These are phyloP conservation scores for Eimeria brunetti DNA, from an alignment of 169 alveolate genomes.

Conservation along the genomic window DNA sequence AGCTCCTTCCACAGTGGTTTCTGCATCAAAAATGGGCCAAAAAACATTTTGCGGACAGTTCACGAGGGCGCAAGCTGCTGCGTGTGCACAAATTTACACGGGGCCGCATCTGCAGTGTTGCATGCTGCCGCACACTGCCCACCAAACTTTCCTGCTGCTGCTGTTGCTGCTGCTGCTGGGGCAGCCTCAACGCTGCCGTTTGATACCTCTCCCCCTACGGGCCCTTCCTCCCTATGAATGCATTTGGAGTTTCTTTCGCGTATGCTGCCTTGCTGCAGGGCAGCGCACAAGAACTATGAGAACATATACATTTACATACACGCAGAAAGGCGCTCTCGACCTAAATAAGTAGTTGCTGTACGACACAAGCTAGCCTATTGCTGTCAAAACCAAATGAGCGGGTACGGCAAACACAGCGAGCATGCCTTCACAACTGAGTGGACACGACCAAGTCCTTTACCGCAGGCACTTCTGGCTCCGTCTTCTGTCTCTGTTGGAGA, in stretches of 20 bases:
- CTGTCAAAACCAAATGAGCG: not conserved
- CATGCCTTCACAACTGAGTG: not conserved
- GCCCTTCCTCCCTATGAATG: not conserved
- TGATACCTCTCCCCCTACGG: not conserved
- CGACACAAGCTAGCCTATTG: not conserved
- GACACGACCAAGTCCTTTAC: not conserved
- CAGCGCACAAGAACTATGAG: not conserved
- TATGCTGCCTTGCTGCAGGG: not conserved
- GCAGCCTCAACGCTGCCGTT: not conserved
- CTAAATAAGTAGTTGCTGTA: not conserved
- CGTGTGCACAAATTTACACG: not conserved
- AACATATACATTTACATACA: not conserved
- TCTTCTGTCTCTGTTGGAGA: not conserved
- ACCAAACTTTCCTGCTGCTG: not conserved
- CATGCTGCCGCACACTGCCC: not conserved
- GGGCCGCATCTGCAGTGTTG: not conserved
- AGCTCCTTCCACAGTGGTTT: not conserved
- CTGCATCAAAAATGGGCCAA: conserved; percentile 1
- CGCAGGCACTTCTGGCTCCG: not conserved
- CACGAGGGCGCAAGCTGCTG: not conserved
- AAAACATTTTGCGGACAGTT: not conserved
- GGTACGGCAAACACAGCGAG: not conserved
- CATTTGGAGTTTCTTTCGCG: not conserved
- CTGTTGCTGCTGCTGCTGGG: not conserved
- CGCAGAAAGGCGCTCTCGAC: not conserved